These are phyloP conservation scores for Ulmus americana DNA, from an alignment of 331 rosid species.

Conservation along the genomic window DNA sequence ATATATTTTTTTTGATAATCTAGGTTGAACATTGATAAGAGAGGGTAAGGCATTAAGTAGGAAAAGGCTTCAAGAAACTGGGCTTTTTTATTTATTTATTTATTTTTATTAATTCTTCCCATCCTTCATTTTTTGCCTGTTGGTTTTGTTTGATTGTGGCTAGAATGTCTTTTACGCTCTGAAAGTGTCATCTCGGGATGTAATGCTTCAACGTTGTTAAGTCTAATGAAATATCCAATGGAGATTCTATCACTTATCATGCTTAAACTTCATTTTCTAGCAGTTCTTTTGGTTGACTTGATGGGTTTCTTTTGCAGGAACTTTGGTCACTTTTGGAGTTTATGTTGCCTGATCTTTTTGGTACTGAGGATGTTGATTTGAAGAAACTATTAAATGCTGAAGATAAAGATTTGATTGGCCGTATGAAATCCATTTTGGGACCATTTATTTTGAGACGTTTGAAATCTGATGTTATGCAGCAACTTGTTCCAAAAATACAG, in stretches of 20 bases:
- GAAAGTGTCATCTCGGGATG: too few relatives aligned
- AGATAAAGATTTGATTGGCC: constrained; percentile 66
- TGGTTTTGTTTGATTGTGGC: background rate
- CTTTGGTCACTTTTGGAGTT: constrained; percentile 94
- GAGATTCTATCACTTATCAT: background rate
- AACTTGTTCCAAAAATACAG: constrained; percentile 89
- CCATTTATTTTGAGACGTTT: constrained; percentile 89
- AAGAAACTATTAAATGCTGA: constrained; percentile 74
- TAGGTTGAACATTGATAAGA: too few relatives aligned
- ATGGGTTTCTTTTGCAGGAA: constrained; percentile 56
- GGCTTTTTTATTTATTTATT: too few relatives aligned
- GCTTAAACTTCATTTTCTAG: background rate
- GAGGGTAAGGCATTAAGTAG: too few relatives aligned
- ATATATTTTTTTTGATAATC: too few relatives aligned
- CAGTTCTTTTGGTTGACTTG: constrained; percentile 18
- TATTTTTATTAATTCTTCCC: too few relatives aligned
- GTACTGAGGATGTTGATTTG: constrained; percentile 78
- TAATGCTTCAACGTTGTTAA: too few relatives aligned
- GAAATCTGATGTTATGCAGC: constrained; percentile 98
- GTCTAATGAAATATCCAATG: background rate
- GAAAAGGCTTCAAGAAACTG: too few relatives aligned
- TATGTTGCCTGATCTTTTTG: constrained; percentile 94
- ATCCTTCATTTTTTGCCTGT: too few relatives aligned
- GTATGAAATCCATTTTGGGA: constrained; percentile 92
- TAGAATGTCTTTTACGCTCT: background rate